A percentile compares a stretch with the other conserved stretches of the same genome.
Evolutionary conservation across 345 rosid genomes (phyloP).

Genomic region (Aethionema arabicum): DNA sequence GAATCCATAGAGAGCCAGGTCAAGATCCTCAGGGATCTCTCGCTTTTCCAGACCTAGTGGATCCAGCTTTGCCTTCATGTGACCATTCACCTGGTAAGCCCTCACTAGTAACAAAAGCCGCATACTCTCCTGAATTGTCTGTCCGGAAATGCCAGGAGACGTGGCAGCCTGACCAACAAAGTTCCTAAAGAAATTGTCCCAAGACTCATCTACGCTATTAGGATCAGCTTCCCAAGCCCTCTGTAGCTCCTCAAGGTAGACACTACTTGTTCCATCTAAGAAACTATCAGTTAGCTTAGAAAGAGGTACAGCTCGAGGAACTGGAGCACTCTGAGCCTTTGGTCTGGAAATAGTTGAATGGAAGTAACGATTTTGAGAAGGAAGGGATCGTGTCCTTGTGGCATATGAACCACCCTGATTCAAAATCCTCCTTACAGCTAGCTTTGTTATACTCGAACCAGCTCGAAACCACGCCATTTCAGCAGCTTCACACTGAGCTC

Average conservation of each 20-base stretch:
- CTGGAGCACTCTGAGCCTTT: slow-evolving; percentile 63
- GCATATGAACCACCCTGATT: slow-evolving; percentile 55
- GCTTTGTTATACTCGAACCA: slow-evolving; percentile 55
- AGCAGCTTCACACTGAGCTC: slow-evolving; percentile 24
- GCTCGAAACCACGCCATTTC: slow-evolving; percentile 79
- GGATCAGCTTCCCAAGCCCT: slow-evolving; percentile 82
- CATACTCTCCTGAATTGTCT: slow-evolving; percentile 91
- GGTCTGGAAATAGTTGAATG: slow-evolving; percentile 51
- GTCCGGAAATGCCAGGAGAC: slow-evolving; percentile 78
- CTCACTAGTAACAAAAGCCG: slow-evolving; percentile 67
- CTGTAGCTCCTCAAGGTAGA: slow-evolving; percentile 79
- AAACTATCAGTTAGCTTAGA: slow-evolving; percentile 81
- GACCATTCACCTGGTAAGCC: slow-evolving; percentile 89
- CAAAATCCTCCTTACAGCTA: slow-evolving; percentile 61
- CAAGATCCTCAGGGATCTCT: slow-evolving; percentile 71
- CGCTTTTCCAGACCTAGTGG: slow-evolving; percentile 69
- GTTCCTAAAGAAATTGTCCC: slow-evolving; percentile 86
- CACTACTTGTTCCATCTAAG: slow-evolving; percentile 78
- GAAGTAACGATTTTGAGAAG: slow-evolving; percentile 48
- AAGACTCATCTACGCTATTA: slow-evolving; percentile 73
- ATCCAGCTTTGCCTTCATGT: slow-evolving; percentile 79
- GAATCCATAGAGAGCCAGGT: slow-evolving; percentile 69
- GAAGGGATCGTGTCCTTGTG: slow-evolving; percentile 46
- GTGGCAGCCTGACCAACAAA: slow-evolving; percentile 80
- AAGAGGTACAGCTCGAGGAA: slow-evolving; percentile 74